phyloP scores from a whole-genome alignment of 768 basidiomycete genomes.

The Mycena pura region DNA sequence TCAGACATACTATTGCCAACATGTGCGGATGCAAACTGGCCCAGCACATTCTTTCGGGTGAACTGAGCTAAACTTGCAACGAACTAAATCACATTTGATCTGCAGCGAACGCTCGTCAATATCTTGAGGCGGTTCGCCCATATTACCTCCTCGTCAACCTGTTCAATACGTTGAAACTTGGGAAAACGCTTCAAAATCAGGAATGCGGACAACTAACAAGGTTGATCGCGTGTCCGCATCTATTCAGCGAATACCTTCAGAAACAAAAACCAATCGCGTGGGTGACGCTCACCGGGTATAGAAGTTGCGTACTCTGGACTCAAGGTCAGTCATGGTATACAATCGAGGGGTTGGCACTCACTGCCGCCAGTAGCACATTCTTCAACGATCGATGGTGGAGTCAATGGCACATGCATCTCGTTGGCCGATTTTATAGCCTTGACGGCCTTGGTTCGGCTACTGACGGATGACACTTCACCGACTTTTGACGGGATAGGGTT shows the following conservation, averaged over 20 bases:
- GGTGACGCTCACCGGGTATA: constrained; percentile 18
- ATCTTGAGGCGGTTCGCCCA: not conserved
- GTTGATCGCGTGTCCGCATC: constrained; percentile 27
- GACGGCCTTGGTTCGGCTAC: constrained; percentile 20
- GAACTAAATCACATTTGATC: constrained; percentile 67
- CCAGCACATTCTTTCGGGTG: constrained; percentile 59
- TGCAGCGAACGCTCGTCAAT: constrained; percentile 31
- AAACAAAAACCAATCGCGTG: not conserved
- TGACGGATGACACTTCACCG: constrained; percentile 25
- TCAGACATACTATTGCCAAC: constrained; percentile 73
- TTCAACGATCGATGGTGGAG: not conserved
- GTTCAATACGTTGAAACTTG: not conserved
- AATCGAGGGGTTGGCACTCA: not conserved
- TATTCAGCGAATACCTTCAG: constrained; percentile 9
- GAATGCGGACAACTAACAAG: constrained; percentile 9
- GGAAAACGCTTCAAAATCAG: not conserved
- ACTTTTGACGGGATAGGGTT: constrained; percentile 27
- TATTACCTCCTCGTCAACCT: constrained; percentile 25
- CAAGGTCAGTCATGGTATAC: constrained; percentile 3
- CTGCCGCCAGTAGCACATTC: constrained; percentile 30
- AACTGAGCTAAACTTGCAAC: constrained; percentile 67
- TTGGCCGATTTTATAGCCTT: constrained; percentile 22
- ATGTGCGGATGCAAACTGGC: constrained; percentile 59
- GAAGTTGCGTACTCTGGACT: constrained; percentile 22
- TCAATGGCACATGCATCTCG: constrained; percentile 2